A percentile compares a stretch with the other conserved stretches of the same genome.
Conservation (phyloP, 768 basidiomycete species). For the Pleurotus eryngii region DNA sequence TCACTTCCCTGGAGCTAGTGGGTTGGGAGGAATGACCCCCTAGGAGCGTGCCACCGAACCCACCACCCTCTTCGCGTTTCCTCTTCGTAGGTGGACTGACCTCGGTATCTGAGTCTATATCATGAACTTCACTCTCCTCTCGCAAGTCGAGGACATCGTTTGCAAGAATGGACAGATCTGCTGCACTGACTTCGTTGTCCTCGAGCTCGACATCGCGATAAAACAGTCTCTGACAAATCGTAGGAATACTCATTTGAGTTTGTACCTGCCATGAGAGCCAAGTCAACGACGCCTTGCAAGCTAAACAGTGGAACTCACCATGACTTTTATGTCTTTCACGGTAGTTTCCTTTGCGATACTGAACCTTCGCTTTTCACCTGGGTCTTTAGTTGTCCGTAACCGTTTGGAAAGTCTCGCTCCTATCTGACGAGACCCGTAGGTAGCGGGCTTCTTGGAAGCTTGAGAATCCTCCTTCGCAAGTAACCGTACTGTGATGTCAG, state of each 20-base stretch:
- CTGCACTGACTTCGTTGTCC: constrained; percentile 58
- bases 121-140: constrained; percentile 59
- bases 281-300: no score
- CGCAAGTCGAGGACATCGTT: constrained; percentile 66
- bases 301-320: constrained; percentile 37
- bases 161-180: constrained; percentile 45
- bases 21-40: constrained; percentile 27
- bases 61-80: constrained; percentile 56
- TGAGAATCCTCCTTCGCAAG: constrained; percentile 12
- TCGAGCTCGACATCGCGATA: constrained; percentile 59
- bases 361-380: constrained; percentile 47
- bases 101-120: constrained; percentile 45
- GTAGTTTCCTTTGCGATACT: constrained; percentile 62
- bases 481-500: constrained; percentile 60
- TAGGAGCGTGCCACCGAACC: constrained; percentile 73
- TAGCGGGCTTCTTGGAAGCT: not conserved
- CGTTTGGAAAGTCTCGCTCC: constrained; percentile 69
- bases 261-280: constrained; percentile 45
- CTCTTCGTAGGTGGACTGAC: constrained; percentile 37
- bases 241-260: constrained; percentile 60
- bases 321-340: constrained; percentile 75
- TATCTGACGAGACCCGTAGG: constrained; percentile 2
- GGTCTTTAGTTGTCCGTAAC: constrained; percentile 53
- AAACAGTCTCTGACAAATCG: constrained; percentile 73
- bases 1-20: constrained; percentile 1